Base-by-base conservation (phyloP, 306 rosid species). In the Sesbania bispinosa region DNA sequence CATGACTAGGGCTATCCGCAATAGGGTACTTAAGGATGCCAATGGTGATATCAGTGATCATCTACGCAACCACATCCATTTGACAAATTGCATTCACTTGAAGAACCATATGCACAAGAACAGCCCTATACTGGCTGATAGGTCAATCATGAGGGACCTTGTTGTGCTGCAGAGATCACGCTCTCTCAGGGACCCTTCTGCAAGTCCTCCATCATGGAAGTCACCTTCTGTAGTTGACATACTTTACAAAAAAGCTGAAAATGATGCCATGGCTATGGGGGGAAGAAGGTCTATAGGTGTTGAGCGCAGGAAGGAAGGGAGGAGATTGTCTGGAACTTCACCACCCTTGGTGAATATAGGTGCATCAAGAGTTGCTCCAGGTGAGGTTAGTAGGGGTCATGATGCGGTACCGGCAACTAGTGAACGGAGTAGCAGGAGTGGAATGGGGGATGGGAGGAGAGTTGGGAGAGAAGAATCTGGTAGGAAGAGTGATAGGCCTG, bases 71-170 rank as follows among this genome's bases (percentile, higher is more conserved):
- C 97, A 91, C 74, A 89, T 95, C 51, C 99, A 95, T 83, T 86
- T 95, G 83, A 95, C 97, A 39, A 95, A 91, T 80, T 95, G 99
- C 79, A 95, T 95, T 79, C 99, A 91, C 88, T 80, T 95, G 90
- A 95, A 95, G 96, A 95, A 95, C 77, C 99, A 95, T 52, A 91
- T 95, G 97, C 99, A 95, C 80, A 95, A 89, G 85, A 92, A 89
- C 71, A 95, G 99, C 76, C 97, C 99, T 53, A 88, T 91, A 46
- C 18, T 95, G 68, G 77, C 97, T 21, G 92, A 95, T 73, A 86
- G 99, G 85, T 89, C 93, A 4, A 93, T 95, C 46, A 86, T 86
- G 91, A 88, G 99, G 77, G 96, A 95, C 81, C 91, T 95, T 38
- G 88, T 88, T 60, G 97, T 86, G 85, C 87, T 95, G 41, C 97